Conservation (phyloP, 495 filamentous ascomycete species). For the Penicillium bialowiezense region DNA sequence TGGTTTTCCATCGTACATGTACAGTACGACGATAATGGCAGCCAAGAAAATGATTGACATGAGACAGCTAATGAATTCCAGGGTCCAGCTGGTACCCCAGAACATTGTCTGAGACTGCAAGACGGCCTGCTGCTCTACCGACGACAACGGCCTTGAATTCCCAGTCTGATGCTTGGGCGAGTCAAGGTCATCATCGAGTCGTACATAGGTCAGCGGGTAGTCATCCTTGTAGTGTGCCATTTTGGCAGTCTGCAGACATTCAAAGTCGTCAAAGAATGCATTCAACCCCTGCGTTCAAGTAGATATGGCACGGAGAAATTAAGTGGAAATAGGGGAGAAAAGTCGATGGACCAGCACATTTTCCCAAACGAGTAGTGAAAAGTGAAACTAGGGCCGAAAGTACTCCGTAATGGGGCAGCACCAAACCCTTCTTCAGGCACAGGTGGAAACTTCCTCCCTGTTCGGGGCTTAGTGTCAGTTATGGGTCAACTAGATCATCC, state of each 20-base stretch:
- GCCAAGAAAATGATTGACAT: conserved; percentile 21
- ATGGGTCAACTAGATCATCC: not conserved
- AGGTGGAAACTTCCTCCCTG: not conserved
- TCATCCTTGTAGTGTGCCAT: conserved; percentile 21
- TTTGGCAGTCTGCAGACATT: not conserved
- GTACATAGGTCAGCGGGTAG: conserved; percentile 18
- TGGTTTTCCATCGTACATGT: conserved; percentile 35
- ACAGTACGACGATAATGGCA: conserved; percentile 33
- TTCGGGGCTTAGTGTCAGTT: not conserved
- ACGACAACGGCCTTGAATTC: conserved; percentile 14
- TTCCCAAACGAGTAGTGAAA: not conserved
- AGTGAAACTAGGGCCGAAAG: conserved; percentile 17
- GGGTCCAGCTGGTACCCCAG: conserved; percentile 26
- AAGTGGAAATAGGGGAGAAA: not conserved
- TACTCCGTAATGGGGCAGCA: not conserved
- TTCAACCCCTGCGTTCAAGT: not conserved
- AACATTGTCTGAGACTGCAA: conserved; percentile 16
- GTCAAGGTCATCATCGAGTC: conserved; percentile 9
- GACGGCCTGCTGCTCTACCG: conserved; percentile 20
- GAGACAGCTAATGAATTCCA: conserved; percentile 24
- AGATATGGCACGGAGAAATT: not conserved
- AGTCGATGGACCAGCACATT: not conserved
- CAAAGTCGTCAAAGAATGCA: not conserved
- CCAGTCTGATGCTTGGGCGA: not conserved
- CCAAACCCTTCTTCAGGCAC: not conserved